Evolutionary conservation across 345 rosid genomes (phyloP), one percentile per base, ranked within the genome.

Genomic region (Melaleuca alternifolia): DNA sequence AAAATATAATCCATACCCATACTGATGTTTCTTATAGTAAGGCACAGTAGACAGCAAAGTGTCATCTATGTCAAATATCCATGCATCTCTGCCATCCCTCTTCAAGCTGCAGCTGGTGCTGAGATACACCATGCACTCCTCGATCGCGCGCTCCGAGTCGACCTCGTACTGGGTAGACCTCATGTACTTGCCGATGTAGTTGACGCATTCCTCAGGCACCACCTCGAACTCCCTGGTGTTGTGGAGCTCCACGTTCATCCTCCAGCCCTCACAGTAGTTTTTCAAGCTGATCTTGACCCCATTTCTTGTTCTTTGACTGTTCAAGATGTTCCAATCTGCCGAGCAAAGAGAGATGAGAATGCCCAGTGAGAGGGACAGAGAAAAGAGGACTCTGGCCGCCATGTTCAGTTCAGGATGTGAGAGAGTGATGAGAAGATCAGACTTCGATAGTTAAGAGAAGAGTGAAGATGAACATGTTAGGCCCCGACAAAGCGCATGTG

Each of bases 171-270:
- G 88, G 26, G 84, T 84, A 0, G 61, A 50, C 33, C 20, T 84
- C 86, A 87, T 50, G 84, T 87, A 87, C 76, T 87, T 87, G 54
- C 88, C 88, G 14, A 87, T 5, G 86, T 84, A 75, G 26, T 23
- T 1, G 54, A 46, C 41, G 76, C 88, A 87, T 71, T 87, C 88
- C 48, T 87, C 86, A 6, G 88, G 88, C 54, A 87, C 88, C 48
- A 28, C 71, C 12, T 87, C 52, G 51, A 87, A 87, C 52, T 87
- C 85, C 75, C 54, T 50, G 41, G 84, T 84, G 88, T 87, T 87
- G 77, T 87, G 88, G 56, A 87, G 88, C 84, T 87, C 88, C 11
- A 87, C 88, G 13, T 87, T 87, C 86, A 87, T 87, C 77, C 88
- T 87, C 88, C 88, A 87, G 54, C 51, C 52, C 84, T 87, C 88